Base-by-base conservation (phyloP, 371 early-diverging fungal species). In the Mucor plumbeus region DNA sequence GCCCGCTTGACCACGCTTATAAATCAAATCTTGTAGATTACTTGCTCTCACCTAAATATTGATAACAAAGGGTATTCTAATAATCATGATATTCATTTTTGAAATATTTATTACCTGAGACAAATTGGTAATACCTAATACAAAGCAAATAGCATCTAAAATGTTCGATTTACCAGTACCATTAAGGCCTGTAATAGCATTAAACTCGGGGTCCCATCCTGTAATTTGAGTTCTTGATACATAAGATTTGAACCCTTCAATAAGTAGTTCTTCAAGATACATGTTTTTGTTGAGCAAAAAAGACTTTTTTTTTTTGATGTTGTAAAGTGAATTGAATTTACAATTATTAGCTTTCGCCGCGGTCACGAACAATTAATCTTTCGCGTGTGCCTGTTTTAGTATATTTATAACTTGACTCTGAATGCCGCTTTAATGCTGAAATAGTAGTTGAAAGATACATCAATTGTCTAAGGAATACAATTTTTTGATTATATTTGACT, bases 121-220 rank as follows among this genome's bases (percentile, higher is more conserved):
- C 57, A 95, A 79, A 65, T 94, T 94, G 62, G 94, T 92, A 56
- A 99, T 95, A 21, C 99, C 99, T 21, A 99, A 85, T 7, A 96
- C 99, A 84, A 99, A 99, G 74, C 99, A 97, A 71, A 99, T 98
- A 31, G 99, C 98, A 77, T 99, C 99, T 33, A 99, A 85, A 59
- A 99, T 94, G 83, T 99, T 99, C 19, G 98, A 98, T 78, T 99
- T 99, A 44, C 99, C 99, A 6, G 97, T 95, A 26, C 99, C 99
- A 78, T 99, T 99, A 41, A 99, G 87, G 40, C 99, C 99, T 5
- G 99, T 99, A 70, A 99, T 99, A 34, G 99, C 99, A 76, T 98
- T 99, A 81, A 99, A 99, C 68, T 95, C 90, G 5, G 94, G 90
- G 80, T 97, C 97, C 97, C 97, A 98, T 31, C 95, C 95, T 17